Conservation (phyloP, 106 monocot species). For the Dendrobium catenatum region DNA sequence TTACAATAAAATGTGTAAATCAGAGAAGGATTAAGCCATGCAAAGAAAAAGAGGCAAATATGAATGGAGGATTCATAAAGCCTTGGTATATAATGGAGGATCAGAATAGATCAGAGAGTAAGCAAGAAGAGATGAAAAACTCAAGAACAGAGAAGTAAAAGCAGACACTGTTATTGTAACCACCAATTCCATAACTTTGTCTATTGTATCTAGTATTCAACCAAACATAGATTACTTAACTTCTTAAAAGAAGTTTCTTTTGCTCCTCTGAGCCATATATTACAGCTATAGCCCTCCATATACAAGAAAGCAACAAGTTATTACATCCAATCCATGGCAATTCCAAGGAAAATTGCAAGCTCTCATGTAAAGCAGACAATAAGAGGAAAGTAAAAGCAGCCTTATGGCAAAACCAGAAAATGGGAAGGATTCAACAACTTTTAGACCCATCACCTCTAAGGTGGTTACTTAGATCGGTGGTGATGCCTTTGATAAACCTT, state of each 20-base stretch:
- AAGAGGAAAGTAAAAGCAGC: neutral
- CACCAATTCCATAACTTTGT: neutral
- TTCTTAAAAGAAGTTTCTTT: conserved; percentile 1
- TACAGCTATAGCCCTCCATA: neutral
- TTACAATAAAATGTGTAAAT: too few relatives aligned
- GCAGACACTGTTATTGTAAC: neutral
- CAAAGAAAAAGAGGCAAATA: too few relatives aligned
- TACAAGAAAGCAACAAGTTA: conserved; percentile 9
- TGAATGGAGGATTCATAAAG: too few relatives aligned
- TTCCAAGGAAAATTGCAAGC: conserved; percentile 3
- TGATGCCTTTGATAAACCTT: too few relatives aligned
- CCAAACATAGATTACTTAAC: neutral
- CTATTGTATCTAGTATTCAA: neutral
- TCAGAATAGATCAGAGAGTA: too few relatives aligned
- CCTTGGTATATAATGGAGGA: too few relatives aligned
- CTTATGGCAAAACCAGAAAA: neutral
- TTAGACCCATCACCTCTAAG: neutral
- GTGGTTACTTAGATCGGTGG: neutral
- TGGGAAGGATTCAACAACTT: neutral
- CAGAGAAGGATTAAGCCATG: too few relatives aligned
- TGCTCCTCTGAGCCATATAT: conserved; percentile 3
- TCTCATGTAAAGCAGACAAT: neutral
- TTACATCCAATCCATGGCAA: neutral
- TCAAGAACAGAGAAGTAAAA: too few relatives aligned
- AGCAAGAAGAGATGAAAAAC: too few relatives aligned